Evolutionary conservation across 805 yeast species (phyloP), one percentile per base, ranked within the genome.

Genomic region (Peterozyma toletana): DNA sequence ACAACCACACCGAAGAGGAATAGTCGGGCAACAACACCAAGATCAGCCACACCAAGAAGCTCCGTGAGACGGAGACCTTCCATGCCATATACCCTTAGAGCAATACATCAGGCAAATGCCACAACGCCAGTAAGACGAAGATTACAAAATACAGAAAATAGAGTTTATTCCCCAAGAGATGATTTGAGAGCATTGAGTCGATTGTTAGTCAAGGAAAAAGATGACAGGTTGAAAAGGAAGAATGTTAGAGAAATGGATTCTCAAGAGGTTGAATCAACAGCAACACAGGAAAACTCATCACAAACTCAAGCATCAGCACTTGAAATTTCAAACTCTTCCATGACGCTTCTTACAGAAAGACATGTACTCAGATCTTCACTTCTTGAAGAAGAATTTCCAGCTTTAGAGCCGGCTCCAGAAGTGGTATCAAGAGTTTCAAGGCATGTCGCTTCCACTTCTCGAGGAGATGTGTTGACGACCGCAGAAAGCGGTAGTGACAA

Each of bases 21-120:
- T 4, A 38, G 45, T 2, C 27, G 43, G 33, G 33, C 40, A 16
- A 21, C 39, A n/a, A 42, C 43, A 44, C 33, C 50, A 29, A 33
- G 53, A 51, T 11, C 57, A 56, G 10, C 48, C 42, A 41, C 46
- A 2, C 47, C 49, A 11, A 40, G 35, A 11, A 48, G 50, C 36
- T 49, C 60, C 6, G 57, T 60, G 13, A 47, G 57, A 29, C 49
- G 56, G 27, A 35, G 16, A 35, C 62, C 67, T 1, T 52, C 59
- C 5, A 62, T 65, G 1, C 66, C 67, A 9, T 50, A 63, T 11
- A 59, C 64, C 1, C 41, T 58, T 36, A 50, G 53, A 30, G 59
- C 63, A 0, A 50, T 62, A 18, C 52, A 58, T 10, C 44, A 40
- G 13, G 41, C 21, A 9, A 11, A 11, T 30, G 63, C 58, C 41